phyloP scores from a whole-genome alignment of 169 alveolate species.

The Plasmodium gaboni region DNA sequence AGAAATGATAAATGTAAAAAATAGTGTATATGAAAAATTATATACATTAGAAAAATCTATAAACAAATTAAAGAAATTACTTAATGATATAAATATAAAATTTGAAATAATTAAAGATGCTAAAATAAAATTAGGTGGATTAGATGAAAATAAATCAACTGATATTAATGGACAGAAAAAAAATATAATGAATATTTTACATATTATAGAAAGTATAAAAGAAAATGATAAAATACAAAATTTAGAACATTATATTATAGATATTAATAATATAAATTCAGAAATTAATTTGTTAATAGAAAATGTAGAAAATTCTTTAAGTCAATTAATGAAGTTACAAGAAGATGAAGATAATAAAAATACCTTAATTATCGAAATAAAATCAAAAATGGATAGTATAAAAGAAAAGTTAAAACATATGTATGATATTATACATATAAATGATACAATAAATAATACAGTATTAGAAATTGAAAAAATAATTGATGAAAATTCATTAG shows the following conservation, averaged over 20 bases:
- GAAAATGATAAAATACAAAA: too few relatives aligned
- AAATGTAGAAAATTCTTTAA: too few relatives aligned
- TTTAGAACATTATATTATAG: too few relatives aligned
- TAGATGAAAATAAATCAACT: background rate
- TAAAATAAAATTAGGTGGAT: background rate
- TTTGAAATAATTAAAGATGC: slow-evolving; percentile 2
- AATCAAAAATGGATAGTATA: slow-evolving; percentile 4
- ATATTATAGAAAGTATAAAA: too few relatives aligned
- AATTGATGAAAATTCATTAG: background rate
- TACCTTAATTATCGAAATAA: background rate
- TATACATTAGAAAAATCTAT: background rate
- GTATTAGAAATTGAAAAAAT: slow-evolving; percentile 12
- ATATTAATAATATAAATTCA: too few relatives aligned
- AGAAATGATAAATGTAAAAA: slow-evolving; percentile 20
- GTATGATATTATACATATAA: slow-evolving; percentile 1
- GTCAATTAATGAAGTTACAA: too few relatives aligned
- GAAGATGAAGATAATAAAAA: background rate
- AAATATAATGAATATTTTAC: too few relatives aligned
- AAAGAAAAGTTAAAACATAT: slow-evolving; percentile 25
- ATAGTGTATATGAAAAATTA: slow-evolving; percentile 14
- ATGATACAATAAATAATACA: background rate
- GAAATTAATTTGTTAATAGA: too few relatives aligned
- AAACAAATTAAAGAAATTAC: slow-evolving; percentile 1
- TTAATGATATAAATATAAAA: slow-evolving; percentile 7
- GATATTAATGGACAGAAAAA: too few relatives aligned